Evolutionary conservation across 176 grass and related monocot genomes (phyloP), one percentile per base, ranked within the genome.

Genomic region (Bolboschoenus planiculmis): DNA sequence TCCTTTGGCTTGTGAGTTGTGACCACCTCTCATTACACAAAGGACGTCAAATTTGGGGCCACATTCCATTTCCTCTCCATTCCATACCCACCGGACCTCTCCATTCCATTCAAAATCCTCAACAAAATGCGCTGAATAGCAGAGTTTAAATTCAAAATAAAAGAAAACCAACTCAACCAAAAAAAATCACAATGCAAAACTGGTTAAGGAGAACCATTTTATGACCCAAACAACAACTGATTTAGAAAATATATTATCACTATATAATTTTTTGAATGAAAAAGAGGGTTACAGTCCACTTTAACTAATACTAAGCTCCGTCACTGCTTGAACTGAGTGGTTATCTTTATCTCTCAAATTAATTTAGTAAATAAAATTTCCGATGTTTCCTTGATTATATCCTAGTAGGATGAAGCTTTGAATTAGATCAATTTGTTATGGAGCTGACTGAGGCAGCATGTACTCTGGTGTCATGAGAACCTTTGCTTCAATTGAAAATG

Each of bases 1-100:
- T 35, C 86, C 57, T 67, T 47, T 81, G 36, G 34, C n/a, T n/a
- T n/a, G n/a, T n/a, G n/a, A n/a, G n/a, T 9, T 18, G 70, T 74
- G 37, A 50, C 40, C 62, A 62, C 62, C 60, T 68, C 70, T 85
- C 87, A 79, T 90, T 84, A 81, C 80, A 81, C 80, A 0, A n/a
- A 21, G 55, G 55, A 23, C 89, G 76, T 44, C 15, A 71, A n/a
- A 40, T 7, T 21, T 65, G 85, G 88, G 86, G 73, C 35, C 79
- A 27, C 29, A 85, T 85, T 86, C 44, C 10, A 14, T 40, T n/a
- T 43, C 4, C 58, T 63, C 79, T 81, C 79, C 79, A 46, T 43
- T 47, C 18, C 4, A 46, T 26, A 23, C 0, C 2, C 31, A 80
- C 33, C 14, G 29, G 2, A 58, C 2, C n/a, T 11, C 11, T 56